Evolutionary conservation across 2,329 filamentous ascomycete species (phyloP).

Genomic region (Fusarium secorum): DNA sequence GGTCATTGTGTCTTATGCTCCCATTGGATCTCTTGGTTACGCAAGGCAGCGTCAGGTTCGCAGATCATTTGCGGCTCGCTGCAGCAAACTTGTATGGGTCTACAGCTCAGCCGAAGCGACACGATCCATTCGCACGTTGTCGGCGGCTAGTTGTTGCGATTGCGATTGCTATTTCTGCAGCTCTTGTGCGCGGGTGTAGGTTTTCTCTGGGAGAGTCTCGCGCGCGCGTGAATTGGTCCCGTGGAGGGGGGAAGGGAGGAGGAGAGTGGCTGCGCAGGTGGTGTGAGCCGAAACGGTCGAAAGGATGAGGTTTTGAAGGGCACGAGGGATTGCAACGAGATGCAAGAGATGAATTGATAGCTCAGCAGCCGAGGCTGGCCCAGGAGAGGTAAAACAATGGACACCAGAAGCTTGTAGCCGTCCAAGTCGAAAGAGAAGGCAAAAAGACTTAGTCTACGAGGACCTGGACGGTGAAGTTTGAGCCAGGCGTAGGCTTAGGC

Average conservation of each 20-base stretch:
- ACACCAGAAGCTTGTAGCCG: slow-evolving; percentile 20
- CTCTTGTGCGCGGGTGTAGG: slow-evolving; percentile 23
- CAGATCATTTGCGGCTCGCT: slow-evolving; percentile 46
- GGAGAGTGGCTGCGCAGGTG: slow-evolving; percentile 32
- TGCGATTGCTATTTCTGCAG: slow-evolving; percentile 21
- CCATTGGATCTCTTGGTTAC: slow-evolving; percentile 47
- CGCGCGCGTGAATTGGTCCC: slow-evolving; percentile 29
- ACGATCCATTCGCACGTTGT: slow-evolving; percentile 39
- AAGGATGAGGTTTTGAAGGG: slow-evolving; percentile 9
- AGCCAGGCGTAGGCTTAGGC: slow-evolving; percentile 33
- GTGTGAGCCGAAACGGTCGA: slow-evolving; percentile 31
- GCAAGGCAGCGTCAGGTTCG: slow-evolving; percentile 43
- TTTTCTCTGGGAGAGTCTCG: slow-evolving; percentile 15
- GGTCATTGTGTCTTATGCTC: slow-evolving; percentile 46
- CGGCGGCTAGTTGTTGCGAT: slow-evolving; percentile 25
- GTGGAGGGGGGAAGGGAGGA: slow-evolving; percentile 31
- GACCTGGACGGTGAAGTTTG: slow-evolving; percentile 42
- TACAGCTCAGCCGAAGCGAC: slow-evolving; percentile 39
- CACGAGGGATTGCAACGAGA: slow-evolving; percentile 3
- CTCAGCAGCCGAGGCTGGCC: slow-evolving; percentile 27
- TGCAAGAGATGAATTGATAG: slow-evolving; percentile 20
- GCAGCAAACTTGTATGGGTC: slow-evolving; percentile 38
- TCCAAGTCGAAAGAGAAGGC: slow-evolving; percentile 20
- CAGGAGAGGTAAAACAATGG: slow-evolving; percentile 17
- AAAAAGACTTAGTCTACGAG: slow-evolving; percentile 33